Percentiles rank a stretch among this genome's conserved stretches.
These are phyloP conservation scores for Apophysomyces ossiformis DNA, from an alignment of 371 early-diverging fungal species.

Conservation along the genomic window DNA sequence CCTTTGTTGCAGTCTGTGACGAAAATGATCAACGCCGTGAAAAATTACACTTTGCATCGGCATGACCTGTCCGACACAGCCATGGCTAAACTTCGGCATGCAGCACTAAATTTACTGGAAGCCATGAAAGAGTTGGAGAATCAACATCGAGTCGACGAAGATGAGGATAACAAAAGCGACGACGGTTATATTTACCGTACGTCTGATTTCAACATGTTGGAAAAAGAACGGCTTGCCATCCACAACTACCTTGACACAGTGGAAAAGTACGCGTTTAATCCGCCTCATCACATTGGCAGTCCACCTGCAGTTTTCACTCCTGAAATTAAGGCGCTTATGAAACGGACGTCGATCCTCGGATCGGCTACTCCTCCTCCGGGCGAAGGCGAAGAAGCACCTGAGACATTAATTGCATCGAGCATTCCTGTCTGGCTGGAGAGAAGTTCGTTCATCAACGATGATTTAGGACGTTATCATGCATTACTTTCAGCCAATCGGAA, in stretches of 20 bases:
- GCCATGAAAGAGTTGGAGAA: constrained; percentile 44
- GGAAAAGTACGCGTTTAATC: constrained; percentile 45
- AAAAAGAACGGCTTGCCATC: constrained; percentile 38
- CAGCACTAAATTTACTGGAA: constrained; percentile 37
- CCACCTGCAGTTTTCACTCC: constrained; percentile 42
- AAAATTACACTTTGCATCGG: constrained; percentile 47
- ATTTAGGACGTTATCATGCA: constrained; percentile 47
- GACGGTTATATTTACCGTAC: constrained; percentile 34
- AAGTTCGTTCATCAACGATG: constrained; percentile 36
- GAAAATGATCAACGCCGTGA: constrained; percentile 44
- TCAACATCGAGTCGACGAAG: constrained; percentile 34
- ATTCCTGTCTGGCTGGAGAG: constrained; percentile 46
- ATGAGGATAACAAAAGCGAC: constrained; percentile 21
- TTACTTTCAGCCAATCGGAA: constrained; percentile 42
- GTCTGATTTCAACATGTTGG: constrained; percentile 40
- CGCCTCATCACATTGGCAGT: constrained; percentile 50
- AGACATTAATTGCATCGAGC: constrained; percentile 1
- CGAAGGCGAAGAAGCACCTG: constrained; percentile 9
- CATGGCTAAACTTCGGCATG: constrained; percentile 35
- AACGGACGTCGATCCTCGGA: constrained; percentile 25
- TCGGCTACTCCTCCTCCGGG: constrained; percentile 15
- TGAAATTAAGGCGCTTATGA: constrained; percentile 44
- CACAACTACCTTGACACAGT: constrained; percentile 36
- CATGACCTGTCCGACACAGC: constrained; percentile 43
- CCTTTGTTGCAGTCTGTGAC: constrained; percentile 45